Conservation (phyloP, 1,284 basidiomycete species). For the Afroboletus lepidellus region DNA sequence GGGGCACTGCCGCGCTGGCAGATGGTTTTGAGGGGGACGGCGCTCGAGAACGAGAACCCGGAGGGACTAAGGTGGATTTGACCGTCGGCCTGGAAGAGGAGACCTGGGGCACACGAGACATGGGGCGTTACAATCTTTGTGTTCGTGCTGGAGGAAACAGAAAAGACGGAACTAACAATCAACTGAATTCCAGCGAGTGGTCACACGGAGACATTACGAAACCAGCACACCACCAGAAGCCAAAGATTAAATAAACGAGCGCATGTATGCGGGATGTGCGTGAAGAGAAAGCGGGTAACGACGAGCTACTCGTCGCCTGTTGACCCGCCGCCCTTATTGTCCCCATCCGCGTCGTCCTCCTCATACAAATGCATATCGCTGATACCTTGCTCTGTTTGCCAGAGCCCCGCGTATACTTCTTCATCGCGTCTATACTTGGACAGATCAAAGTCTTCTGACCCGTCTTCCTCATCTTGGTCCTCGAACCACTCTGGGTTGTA, state of each 20-base stretch:
- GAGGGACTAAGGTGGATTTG: conserved; percentile 28
- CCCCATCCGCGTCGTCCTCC: conserved; percentile 19
- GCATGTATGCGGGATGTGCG: neutral
- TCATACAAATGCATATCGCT: conserved; percentile 21
- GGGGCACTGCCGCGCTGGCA: conserved; percentile 26
- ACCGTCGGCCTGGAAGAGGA: conserved; percentile 39
- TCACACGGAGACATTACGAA: conserved; percentile 24
- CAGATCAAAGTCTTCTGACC: conserved; percentile 42
- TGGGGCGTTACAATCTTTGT: conserved; percentile 1
- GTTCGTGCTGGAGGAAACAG: conserved; percentile 8
- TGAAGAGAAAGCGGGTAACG: neutral
- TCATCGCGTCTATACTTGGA: conserved; percentile 28
- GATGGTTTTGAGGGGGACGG: conserved; percentile 39
- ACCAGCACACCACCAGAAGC: neutral
- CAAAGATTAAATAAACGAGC: neutral
- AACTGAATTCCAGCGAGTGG: neutral
- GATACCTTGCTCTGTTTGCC: conserved; percentile 20
- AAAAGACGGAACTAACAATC: neutral
- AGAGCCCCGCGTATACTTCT: conserved; percentile 28
- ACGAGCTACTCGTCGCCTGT: neutral
- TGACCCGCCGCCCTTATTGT: conserved; percentile 1
- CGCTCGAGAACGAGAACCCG: conserved; percentile 32
- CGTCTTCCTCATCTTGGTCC: conserved; percentile 79
- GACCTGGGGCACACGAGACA: conserved; percentile 53
- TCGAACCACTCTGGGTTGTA: conserved; percentile 96